phyloP scores from a whole-genome alignment of 176 grass and related monocot species.

The Juncus effusus region DNA sequence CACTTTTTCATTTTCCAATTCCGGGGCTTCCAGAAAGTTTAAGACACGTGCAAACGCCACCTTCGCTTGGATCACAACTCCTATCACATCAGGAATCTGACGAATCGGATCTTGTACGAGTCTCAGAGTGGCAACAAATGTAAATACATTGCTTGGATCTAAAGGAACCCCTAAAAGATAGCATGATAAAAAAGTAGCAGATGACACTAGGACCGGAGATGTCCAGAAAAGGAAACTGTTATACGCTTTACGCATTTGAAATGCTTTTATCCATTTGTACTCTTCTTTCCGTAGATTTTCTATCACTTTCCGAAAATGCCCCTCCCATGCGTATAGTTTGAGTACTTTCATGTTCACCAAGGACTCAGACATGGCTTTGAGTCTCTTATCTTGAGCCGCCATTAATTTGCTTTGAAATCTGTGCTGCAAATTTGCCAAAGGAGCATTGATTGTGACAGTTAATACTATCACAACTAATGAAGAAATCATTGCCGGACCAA shows the following conservation, averaged over 20 bases:
- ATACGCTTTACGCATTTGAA: conserved; percentile 79
- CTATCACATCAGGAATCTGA: conserved; percentile 77
- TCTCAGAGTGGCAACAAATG: conserved; percentile 71
- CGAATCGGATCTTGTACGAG: conserved; percentile 79
- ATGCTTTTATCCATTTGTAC: conserved; percentile 69
- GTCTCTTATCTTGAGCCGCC: conserved; percentile 77
- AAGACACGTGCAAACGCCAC: conserved; percentile 71
- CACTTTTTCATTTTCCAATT: conserved; percentile 41
- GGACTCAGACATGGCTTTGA: conserved; percentile 82
- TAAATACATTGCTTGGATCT: conserved; percentile 81
- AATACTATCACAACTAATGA: conserved; percentile 60
- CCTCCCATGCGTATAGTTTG: conserved; percentile 95
- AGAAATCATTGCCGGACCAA: conserved; percentile 58
- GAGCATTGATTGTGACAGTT: conserved; percentile 73
- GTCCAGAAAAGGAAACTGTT: conserved; percentile 84
- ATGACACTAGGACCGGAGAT: conserved; percentile 85
- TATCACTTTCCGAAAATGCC: conserved; percentile 75
- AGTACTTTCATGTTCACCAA: conserved; percentile 78
- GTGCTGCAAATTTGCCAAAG: conserved; percentile 78
- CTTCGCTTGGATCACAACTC: conserved; percentile 77
- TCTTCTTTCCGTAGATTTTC: conserved; percentile 68
- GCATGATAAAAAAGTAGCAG: conserved; percentile 74
- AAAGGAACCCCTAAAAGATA: conserved; percentile 70
- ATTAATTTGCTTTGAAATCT: conserved; percentile 81
- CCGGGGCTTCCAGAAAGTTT: conserved; percentile 77